Percentiles rank a stretch among this genome's conserved stretches.
These are phyloP conservation scores for Solanum hybrid DNA, from an alignment of 305 asterid species.

Conservation along the genomic window DNA sequence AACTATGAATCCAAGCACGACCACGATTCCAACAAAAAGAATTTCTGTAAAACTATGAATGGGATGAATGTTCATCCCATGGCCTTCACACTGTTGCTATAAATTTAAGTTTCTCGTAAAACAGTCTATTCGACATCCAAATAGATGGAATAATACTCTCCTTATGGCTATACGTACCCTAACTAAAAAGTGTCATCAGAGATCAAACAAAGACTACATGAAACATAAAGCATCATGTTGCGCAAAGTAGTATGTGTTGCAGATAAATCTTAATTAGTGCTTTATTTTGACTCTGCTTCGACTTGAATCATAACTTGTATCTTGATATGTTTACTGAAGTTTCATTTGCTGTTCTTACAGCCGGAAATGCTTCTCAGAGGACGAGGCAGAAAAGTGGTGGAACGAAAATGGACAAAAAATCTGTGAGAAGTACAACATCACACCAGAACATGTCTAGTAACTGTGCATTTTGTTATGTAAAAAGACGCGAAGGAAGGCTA, in stretches of 20 bases:
- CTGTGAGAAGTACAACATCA: conserved; percentile 48
- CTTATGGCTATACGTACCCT: background rate
- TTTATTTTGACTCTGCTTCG: background rate
- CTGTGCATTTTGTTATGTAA: background rate
- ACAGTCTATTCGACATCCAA: background rate
- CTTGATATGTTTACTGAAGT: background rate
- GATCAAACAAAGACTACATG: background rate
- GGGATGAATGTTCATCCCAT: background rate
- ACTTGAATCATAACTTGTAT: background rate
- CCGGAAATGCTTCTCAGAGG: conserved; percentile 68
- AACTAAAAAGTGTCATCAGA: background rate
- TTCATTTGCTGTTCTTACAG: conserved; percentile 26
- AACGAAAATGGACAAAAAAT: conserved; percentile 56
- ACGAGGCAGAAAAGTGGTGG: conserved; percentile 89
- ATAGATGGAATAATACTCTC: background rate
- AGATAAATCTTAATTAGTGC: background rate
- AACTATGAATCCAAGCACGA: background rate
- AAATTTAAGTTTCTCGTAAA: background rate
- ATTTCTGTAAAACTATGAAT: background rate
- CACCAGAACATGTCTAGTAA: background rate
- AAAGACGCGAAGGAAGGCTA: background rate
- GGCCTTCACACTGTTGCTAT: background rate
- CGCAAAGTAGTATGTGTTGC: background rate
- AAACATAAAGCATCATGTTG: background rate
- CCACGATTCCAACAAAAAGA: background rate